These are phyloP conservation scores for Monilinia fructicola DNA, from an alignment of 2,329 filamentous ascomycete species.

Conservation along the genomic window DNA sequence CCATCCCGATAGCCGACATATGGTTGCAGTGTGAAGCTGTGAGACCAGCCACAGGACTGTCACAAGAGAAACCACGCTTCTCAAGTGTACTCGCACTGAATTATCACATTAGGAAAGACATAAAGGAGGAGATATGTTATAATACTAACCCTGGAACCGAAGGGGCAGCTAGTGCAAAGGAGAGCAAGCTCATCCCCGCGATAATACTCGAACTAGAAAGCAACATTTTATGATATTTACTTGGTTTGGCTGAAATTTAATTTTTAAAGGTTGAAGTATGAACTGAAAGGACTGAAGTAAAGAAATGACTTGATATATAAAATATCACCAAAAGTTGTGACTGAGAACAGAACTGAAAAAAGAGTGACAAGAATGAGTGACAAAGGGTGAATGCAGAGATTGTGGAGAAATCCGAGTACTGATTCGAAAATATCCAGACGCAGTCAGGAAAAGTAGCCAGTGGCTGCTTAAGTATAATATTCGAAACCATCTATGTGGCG, in stretches of 20 bases:
- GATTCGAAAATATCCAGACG: not conserved
- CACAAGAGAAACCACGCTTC: constrained; percentile 23
- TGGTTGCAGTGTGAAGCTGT: constrained; percentile 22
- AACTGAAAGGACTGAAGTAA: constrained; percentile 1
- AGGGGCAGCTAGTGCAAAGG: constrained; percentile 18
- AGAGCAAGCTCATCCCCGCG: constrained; percentile 22
- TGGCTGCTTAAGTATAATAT: constrained; percentile 16
- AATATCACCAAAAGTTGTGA: not conserved
- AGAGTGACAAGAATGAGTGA: constrained; percentile 5
- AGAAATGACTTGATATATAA: constrained; percentile 15
- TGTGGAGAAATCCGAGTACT: not conserved
- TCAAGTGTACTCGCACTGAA: constrained; percentile 12
- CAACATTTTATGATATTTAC: constrained; percentile 7
- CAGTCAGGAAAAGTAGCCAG: not conserved
- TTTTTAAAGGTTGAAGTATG: not conserved
- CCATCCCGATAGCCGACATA: constrained; percentile 24
- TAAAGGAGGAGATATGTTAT: too few relatives aligned
- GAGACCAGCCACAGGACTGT: constrained; percentile 19
- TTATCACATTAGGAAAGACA: not conserved
- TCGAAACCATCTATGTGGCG: constrained; percentile 3
- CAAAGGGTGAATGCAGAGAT: constrained; percentile 7
- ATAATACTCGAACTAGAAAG: constrained; percentile 16
- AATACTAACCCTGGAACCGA: constrained; percentile 17
- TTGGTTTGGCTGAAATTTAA: not conserved
- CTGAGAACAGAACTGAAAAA: constrained; percentile 1